Evolutionary conservation across 768 basidiomycete genomes (phyloP), one percentile per base, ranked within the genome.

Genomic region (Nevesoporus exiguus): DNA sequence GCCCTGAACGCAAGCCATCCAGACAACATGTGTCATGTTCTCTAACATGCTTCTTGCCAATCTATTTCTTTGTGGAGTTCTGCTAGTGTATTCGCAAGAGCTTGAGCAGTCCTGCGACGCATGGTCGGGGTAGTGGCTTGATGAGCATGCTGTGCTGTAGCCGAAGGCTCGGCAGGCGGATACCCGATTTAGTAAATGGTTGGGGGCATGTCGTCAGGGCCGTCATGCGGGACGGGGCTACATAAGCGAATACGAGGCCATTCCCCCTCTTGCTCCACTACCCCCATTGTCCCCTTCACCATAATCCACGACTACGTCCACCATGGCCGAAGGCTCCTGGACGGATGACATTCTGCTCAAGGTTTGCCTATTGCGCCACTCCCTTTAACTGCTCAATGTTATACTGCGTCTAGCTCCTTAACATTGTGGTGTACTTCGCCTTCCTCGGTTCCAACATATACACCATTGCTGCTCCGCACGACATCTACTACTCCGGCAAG

Each of bases 361-460:
- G 79, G 87, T 84, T 45, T 1, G 67, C 66, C 11, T 33, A 24
- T 8, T 27, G 13, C n/a, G 0, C 5, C 29, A 15, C 25, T 19
- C 45, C 6, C n/a, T 6, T 6, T 22, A 14, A 15, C 41, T 22
- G 31, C 5, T 7, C 27, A 25, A 40, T 47, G n/a, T 21, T 37
- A 29, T 17, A 17, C 22, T 22, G 19, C 33, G 4, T 29, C 40
- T 37, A 86, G 84, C 76, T 95, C 63, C 72, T 83, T 57, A 97
- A 97, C 73, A 78, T 96, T 52, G 52, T 93, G 51, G 85, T 88
- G 44, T 96, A 91, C 68, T 79, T 92, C 66, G 67, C 88, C 55
- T 93, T 95, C 73, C 76, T 96, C n/a, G 93, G 90, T 30, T 88
- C 87, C 36, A 96, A 96, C 72, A 79, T 94, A 52, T 95, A 92